A percentile compares a stretch with the other conserved stretches of the same genome.
Conservation (phyloP, 345 rosid species). For the Lepidium africanum region DNA sequence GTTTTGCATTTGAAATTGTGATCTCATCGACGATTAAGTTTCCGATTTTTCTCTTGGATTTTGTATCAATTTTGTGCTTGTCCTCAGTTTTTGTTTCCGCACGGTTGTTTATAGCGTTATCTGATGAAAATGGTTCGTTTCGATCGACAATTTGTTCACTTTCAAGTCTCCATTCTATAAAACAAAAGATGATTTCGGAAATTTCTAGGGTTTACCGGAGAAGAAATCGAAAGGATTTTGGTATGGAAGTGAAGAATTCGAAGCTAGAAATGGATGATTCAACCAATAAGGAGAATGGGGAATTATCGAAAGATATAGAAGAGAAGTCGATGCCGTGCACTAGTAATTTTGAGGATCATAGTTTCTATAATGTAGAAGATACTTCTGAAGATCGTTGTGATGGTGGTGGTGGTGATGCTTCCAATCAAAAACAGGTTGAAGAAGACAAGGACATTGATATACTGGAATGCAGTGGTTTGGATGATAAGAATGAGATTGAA, state of each 20-base stretch:
- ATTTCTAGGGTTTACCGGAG: conserved; percentile 8
- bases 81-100: not conserved
- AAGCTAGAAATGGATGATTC: conserved; percentile 18
- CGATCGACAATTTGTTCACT: not conserved
- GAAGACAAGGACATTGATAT: conserved; percentile 47
- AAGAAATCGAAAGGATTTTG: not conserved
- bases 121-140: not conserved
- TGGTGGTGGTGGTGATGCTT: conserved; percentile 2
- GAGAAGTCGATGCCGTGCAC: conserved; percentile 30
- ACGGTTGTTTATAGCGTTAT: not conserved
- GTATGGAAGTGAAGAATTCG: conserved; percentile 31
- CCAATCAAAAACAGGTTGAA: not conserved
- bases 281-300: conserved; percentile 21
- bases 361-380: conserved; percentile 21
- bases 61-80: not conserved
- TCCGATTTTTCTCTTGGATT: not conserved
- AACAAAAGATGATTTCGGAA: not conserved
- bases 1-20: not conserved
- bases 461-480: conserved; percentile 24
- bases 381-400: conserved; percentile 7
- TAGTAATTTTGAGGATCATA: conserved; percentile 38
- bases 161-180: not conserved
- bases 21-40: conserved; percentile 1
- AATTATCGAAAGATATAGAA: conserved; percentile 14
- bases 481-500: not conserved